phyloP scores from a whole-genome alignment of 2,329 filamentous ascomycete genomes.

The Fonsecaea erecta region DNA sequence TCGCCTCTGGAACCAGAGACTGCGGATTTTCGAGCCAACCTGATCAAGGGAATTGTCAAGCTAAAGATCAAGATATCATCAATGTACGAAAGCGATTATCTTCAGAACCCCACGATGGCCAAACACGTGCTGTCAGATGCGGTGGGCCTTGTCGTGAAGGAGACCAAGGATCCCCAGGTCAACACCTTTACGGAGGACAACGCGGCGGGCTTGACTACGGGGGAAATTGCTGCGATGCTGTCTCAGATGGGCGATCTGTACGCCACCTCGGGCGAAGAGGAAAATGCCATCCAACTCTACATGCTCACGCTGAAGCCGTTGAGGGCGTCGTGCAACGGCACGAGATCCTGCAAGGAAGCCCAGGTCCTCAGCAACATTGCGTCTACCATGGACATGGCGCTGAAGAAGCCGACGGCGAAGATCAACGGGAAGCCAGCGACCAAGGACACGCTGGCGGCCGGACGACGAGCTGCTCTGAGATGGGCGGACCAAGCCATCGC shows the following conservation, averaged over 20 bases:
- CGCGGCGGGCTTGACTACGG: conserved; percentile 45
- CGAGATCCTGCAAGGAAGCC: conserved; percentile 35
- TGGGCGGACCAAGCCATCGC: conserved; percentile 38
- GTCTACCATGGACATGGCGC: conserved; percentile 34
- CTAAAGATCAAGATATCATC: conserved; percentile 77
- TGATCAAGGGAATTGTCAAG: conserved; percentile 35
- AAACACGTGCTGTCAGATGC: conserved; percentile 79
- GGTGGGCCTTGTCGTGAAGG: conserved; percentile 77
- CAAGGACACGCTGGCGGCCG: conserved; percentile 31
- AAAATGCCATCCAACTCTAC: conserved; percentile 37
- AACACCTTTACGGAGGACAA: conserved; percentile 60
- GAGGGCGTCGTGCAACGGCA: conserved; percentile 35
- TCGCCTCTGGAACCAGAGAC: conserved; percentile 1
- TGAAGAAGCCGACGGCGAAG: conserved; percentile 36
- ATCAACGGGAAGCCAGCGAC: conserved; percentile 37
- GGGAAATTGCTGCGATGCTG: conserved; percentile 44
- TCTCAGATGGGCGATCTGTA: conserved; percentile 38
- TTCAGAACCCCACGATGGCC: conserved; percentile 73
- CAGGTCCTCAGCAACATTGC: conserved; percentile 38
- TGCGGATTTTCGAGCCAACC: conserved; percentile 21
- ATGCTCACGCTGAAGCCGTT: conserved; percentile 37
- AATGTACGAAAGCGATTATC: conserved; percentile 76
- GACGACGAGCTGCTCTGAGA: conserved; percentile 30
- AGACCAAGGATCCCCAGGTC: conserved; percentile 69
- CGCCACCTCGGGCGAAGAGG: conserved; percentile 36